Evolutionary conservation across 345 rosid species (phyloP).

Genomic region (Schrenkiella parvula): DNA sequence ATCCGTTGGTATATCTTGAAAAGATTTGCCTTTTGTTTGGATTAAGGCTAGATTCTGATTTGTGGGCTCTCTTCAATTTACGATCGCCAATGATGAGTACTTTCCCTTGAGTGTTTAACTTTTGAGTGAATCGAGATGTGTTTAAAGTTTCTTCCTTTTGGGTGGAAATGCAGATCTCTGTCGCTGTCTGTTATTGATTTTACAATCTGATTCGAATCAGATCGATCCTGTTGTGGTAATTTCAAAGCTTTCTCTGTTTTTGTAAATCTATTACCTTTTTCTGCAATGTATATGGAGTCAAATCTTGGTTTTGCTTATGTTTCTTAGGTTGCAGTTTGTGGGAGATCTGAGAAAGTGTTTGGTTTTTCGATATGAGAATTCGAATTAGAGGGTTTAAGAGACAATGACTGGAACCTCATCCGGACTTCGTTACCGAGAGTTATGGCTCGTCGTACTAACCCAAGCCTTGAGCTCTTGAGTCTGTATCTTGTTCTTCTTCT

Average conservation of each 20-base stretch:
- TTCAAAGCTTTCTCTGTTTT: neutral
- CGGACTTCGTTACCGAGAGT: constrained; percentile 40
- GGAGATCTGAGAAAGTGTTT: constrained; percentile 17
- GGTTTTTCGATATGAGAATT: constrained; percentile 33
- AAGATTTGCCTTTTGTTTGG: neutral
- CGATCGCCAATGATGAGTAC: constrained; percentile 3
- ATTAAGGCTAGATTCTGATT: neutral
- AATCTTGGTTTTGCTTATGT: neutral
- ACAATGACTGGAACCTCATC: constrained; percentile 79
- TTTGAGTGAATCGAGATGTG: constrained; percentile 20
- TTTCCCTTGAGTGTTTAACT: neutral
- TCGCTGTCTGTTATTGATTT: neutral
- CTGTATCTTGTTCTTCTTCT: constrained; percentile 27
- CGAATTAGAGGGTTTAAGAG: constrained; percentile 44
- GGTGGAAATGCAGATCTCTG: constrained; percentile 19
- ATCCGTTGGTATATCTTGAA: constrained; percentile 9
- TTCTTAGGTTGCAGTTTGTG: constrained; percentile 26
- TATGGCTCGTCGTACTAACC: constrained; percentile 51
- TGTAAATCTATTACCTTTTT: neutral
- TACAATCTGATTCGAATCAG: constrained; percentile 4
- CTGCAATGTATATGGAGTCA: neutral
- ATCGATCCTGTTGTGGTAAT: constrained; percentile 13
- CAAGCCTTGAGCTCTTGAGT: constrained; percentile 28
- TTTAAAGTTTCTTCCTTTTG: constrained; percentile 13
- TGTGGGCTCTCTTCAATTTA: constrained; percentile 16